Evolutionary conservation across 2,329 filamentous ascomycete genomes (phyloP), one percentile per base, ranked within the genome.

Genomic region (Bipolaris cookei): DNA sequence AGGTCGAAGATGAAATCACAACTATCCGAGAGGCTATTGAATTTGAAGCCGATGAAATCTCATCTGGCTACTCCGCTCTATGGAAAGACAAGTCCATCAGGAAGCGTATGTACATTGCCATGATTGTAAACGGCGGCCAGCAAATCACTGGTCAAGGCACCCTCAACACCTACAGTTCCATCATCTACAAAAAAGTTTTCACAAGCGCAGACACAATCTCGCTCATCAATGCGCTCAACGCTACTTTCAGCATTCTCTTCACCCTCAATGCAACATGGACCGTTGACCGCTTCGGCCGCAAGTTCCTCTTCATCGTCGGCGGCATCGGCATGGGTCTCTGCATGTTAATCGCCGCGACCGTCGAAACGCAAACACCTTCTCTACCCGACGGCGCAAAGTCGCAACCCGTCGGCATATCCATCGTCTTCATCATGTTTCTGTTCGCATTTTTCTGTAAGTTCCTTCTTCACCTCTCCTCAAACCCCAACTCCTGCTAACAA

Each of bases 191-290:
- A 77, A 87, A 88, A 71, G 84, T 90, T 21, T 91, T 88, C 80
- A 81, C 78, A 21, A 81, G 76, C 51, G 51, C 65, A 20, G 77
- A 76, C 52, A 78, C 83, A 20, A 90, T 90, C 71, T 86, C 87
- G 61, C 80, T 91, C 30, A 91, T 91, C 80, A 91, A 91, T 72
- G 88, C 88, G 3, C 80, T 91, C 51, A 91, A 90, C 71, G 88
- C 88, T 38, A 91, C 88, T 5, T 88, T 87, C 63, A 87, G 87
- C 54, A 91, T 91, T 61, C 58, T 90, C 20, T 91, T 91, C 76
- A 91, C 88, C 0, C 80, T 90, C 42, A 90, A 90, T 64, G 88
- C 88, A 13, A 84, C 87, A 35, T 91, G 88, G 88, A 89, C 87
- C 4, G 86, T 89, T 32, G 88, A 91, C 72, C 83, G 88, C 47